Base-by-base conservation (phyloP, 352 stramenopile species). In the Thalassiosira pacifica region DNA sequence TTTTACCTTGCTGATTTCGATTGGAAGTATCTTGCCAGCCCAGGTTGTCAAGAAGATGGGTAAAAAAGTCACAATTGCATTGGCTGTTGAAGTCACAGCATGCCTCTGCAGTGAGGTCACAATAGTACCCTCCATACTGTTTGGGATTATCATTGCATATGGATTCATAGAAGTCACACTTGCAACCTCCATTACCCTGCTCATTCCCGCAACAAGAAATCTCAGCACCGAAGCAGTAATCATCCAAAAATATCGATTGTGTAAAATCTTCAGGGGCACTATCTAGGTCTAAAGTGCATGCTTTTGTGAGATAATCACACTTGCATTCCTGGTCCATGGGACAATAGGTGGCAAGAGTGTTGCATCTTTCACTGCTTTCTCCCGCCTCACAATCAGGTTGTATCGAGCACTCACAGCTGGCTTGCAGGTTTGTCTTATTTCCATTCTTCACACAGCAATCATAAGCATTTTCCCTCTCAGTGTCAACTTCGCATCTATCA, bases 261-360 rank as follows among this genome's bases (percentile, higher is more conserved):
- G 37, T 13, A 48, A 40, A 24, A 24, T 68, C 60, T 24, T 19
- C n/a, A 10, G 10, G n/a, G 57, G 10, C 57, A 65, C 31, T 65
- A 11, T 68, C 24, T 13, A 22, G 2, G 13, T 18, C 40, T 27
- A 66, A 2, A 22, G 16, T 22, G 34, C 59, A 66, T 19, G n/a
- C 59, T 66, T 37, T 32, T n/a, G 29, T 66, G 16, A 37, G n/a
- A 34, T 66, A 66, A 6, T 27, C 59, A 27, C 59, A 66, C 59
- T 27, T 66, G 24, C 59, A 66, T 9, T 48, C 13, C 37, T 13
- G 6, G 37, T 48, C 37, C 37, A 13, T 48, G 37, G 37, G 13
- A 48, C 13, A 48, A n/a, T n/a, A n/a, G n/a, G n/a, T 48, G 37
- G 13, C 37, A 48, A 48, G 13, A 6, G 13, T 48, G 6, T 48